Percentiles rank a stretch among this genome's conserved stretches.
phyloP scores from a whole-genome alignment of 176 grass and related monocot species.

The Juncus inflexus region DNA sequence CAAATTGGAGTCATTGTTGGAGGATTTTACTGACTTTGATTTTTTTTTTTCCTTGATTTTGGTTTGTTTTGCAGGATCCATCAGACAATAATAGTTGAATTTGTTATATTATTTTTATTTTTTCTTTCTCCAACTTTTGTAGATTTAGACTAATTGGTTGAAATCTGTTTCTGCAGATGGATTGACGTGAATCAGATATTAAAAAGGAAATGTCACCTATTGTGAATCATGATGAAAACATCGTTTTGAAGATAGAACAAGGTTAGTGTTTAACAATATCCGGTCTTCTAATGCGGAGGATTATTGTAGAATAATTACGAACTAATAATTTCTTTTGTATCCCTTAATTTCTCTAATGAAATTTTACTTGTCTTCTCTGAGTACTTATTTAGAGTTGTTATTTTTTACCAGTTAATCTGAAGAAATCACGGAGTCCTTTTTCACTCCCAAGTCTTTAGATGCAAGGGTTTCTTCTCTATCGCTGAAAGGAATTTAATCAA shows the following conservation, averaged over 20 bases:
- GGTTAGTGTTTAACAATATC: not conserved
- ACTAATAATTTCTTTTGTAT: too few relatives aligned
- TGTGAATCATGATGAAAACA: not conserved
- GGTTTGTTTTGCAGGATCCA: constrained; percentile 72
- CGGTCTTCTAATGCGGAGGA: not conserved
- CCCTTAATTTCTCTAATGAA: not conserved
- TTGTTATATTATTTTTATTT: not conserved
- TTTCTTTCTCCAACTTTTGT: too few relatives aligned
- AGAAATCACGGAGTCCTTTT: too few relatives aligned
- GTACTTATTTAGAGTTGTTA: too few relatives aligned
- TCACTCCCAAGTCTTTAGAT: not conserved
- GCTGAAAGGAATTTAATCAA: not conserved
- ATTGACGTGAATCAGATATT: constrained; percentile 10
- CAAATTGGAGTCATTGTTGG: constrained; percentile 47
- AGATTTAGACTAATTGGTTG: constrained; percentile 13
- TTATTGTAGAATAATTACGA: too few relatives aligned
- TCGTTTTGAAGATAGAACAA: not conserved
- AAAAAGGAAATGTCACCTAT: not conserved
- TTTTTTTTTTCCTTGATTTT: constrained; percentile 30
- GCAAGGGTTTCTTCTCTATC: not conserved
- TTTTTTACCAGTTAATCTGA: too few relatives aligned
- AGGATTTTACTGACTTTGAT: constrained; percentile 30
- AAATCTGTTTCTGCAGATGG: constrained; percentile 40
- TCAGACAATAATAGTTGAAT: constrained; percentile 40
- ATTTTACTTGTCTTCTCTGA: not conserved